Evolutionary conservation across 2,329 filamentous ascomycete species (phyloP).

Genomic region (Cercospora berteroae): DNA sequence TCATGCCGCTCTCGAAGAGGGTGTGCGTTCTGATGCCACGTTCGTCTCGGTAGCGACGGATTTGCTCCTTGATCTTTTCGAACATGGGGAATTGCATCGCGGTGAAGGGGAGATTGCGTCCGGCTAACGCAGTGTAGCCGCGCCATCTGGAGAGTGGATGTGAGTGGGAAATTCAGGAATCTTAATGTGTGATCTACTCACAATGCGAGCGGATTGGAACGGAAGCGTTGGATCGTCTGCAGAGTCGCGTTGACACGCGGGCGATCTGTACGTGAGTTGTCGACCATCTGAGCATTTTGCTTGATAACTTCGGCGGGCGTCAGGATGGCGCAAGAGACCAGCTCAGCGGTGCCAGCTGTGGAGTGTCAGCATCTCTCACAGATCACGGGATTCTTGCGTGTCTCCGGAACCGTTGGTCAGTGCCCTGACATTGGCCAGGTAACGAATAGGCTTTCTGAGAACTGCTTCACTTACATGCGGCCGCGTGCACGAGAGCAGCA

Average conservation of each 20-base stretch:
- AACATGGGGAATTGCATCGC: conserved; percentile 87
- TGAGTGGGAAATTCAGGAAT: not conserved
- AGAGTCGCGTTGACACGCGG: conserved; percentile 51
- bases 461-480: conserved; percentile 52
- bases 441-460: not conserved
- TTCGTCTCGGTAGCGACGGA: conserved; percentile 49
- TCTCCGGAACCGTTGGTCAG: too few relatives aligned
- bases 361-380: not conserved
- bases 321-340: conserved; percentile 80
- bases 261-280: conserved; percentile 37
- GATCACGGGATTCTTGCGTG: too few relatives aligned
- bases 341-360: conserved; percentile 65
- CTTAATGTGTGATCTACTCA: not conserved
- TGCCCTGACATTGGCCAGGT: not conserved
- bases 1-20: conserved; percentile 64
- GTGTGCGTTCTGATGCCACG: conserved; percentile 40
- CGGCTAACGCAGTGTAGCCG: conserved; percentile 78
- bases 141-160: conserved; percentile 44
- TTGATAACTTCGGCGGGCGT: conserved; percentile 90
- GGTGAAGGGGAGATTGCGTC: conserved; percentile 82
- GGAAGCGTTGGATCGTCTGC: conserved; percentile 58
- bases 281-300: conserved; percentile 87
- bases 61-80: conserved; percentile 62
- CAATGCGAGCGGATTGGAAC: conserved; percentile 53
- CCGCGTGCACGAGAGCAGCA: conserved; percentile 67